Evolutionary conservation across 2,329 filamentous ascomycete species (phyloP), one percentile per base, ranked within the genome.

Genomic region (Camillea tinctor): DNA sequence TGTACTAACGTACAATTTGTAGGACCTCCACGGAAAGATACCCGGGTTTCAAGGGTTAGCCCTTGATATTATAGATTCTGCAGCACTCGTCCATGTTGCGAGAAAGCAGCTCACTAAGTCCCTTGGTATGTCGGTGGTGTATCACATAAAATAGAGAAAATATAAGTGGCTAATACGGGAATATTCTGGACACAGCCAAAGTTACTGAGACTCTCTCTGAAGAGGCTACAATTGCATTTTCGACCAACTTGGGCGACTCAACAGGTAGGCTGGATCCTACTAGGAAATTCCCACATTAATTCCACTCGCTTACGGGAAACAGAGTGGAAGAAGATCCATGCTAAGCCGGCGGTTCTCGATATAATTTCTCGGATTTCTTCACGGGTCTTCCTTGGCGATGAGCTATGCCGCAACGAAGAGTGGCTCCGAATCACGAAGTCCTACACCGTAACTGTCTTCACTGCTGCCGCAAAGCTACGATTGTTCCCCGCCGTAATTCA

Each of bases 321-420:
- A 78, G 77, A 79, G 59, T 81, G 79, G 79, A 72, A 69, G 40
- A 58, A 73, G 6, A 63, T 76, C 50, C 66, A 64, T 21, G 64
- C 78, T 15, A 67, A 69, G 6, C 62, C 69, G 0, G 63, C 70
- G 15, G 54, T 77, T 13, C 72, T 77, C 0, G 66, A 71, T n/a
- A 67, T 79, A 4, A 72, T 84, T 2, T 76, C 78, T 13, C 77
- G 79, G 17, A 57, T 83, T 9, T 80, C 80, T 0, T 77, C 80
- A 0, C 73, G 78, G 3, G 72, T 81, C 6, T 82, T 83, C 56
- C 64, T 82, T 2, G 80, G 80, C 3, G 65, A 73, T 1, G 71
- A 76, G 24, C 67, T 81, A 6, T 79, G 77, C 66, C 76, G 76
- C 15, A 73, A 82, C 60, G 66, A 76, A 23, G 69, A 72, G 17